Base-by-base conservation (phyloP, 306 rosid species). In the Quillaja saponaria region DNA sequence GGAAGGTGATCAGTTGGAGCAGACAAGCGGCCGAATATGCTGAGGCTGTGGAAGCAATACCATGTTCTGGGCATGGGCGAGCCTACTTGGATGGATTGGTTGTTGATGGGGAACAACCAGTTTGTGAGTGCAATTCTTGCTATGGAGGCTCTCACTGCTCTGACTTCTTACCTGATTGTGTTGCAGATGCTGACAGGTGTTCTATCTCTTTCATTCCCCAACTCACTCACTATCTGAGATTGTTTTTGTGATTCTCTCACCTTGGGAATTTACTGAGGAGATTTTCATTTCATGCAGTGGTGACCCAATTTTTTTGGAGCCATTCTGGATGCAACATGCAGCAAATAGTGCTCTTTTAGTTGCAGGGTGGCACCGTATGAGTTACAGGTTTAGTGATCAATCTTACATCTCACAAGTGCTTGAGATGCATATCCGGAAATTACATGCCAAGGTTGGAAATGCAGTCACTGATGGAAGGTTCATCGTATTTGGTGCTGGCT, bases 21-120 rank as follows among this genome's bases (percentile, higher is more conserved):
- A 55, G 44, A 9, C 45, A 28, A 49, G 87, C 82, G 6, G 80
- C 84, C 1, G 69, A 60, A 64, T 72, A 79, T 66, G 85, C 85
- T 0, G 81, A 83, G 69, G 17, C 2, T 0, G 85, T 80, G 68
- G 85, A 81, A 10, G 76, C 82, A 8, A 71, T 69, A 15, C 10
- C 58, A 44, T 83, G 85, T 34, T 80, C 88, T 1, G 85, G 88
- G 13, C 88, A 83, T 71, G 88, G 88, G 49, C 73, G 81, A 49
- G 81, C 82, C 16, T 83, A 69, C 56, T 46, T 79, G 65, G 88
- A 83, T 71, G 85, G 88, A 5, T 10, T 76, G 46, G 31, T 76
- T 69, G 66, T 79, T 11, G 49, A 56, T 12, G 82, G 75, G 1
- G 66, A 67, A 16, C 6, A 42, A 1, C 85, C 79, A 6, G 63